Base-by-base conservation (phyloP, 2,329 filamentous ascomycete genomes). In the Neopestalotiopsis sp. region DNA sequence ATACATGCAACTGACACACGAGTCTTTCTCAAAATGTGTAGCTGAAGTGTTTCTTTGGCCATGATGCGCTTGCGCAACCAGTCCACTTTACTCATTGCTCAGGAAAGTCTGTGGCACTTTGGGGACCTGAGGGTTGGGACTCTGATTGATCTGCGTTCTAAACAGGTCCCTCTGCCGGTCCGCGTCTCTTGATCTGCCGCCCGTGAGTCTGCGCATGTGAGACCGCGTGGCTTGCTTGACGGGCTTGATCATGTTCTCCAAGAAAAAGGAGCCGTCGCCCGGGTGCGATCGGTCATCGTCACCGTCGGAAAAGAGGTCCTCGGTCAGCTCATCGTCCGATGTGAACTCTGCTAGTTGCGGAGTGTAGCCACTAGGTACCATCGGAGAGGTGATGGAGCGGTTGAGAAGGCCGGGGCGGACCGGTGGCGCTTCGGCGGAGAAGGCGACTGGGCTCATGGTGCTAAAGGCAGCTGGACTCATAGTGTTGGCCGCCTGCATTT, bases 311-410 rank as follows among this genome's bases (percentile, higher is more conserved):
- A 95, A 91, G 0, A 92, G 87, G 65, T 92, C 93, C 57, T 93
- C 91, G 1, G 85, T 84, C 58, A 87, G 85, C 73, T 97, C 94
- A 68, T 97, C 94, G 69, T 97, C 92, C 0, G 92, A 94, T 2
- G 90, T 84, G 63, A 93, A 86, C 13, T 92, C 89, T 49, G 85
- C 85, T 67, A 88, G 84, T 42, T 85, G 85, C 12, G 84, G 79
- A 71, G 89, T 85, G 73, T 88, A 86, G 7, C 85, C 86, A 5
- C 86, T 81, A 12, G 89, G 84, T 5, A 87, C 84, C 7, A 89
- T 89, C 0, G 95, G 95, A 0, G 94, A 97, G 0, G 95, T 98
- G 65, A 97, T 88, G 13, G 94, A 97, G 20, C 95, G 90, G 5
- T 89, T 88, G 77, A 97, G 95, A 24, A 97, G 83, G 2, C 87